phyloP scores from a whole-genome alignment of 164 flowering plant genomes.

The Berberis thunbergii region DNA sequence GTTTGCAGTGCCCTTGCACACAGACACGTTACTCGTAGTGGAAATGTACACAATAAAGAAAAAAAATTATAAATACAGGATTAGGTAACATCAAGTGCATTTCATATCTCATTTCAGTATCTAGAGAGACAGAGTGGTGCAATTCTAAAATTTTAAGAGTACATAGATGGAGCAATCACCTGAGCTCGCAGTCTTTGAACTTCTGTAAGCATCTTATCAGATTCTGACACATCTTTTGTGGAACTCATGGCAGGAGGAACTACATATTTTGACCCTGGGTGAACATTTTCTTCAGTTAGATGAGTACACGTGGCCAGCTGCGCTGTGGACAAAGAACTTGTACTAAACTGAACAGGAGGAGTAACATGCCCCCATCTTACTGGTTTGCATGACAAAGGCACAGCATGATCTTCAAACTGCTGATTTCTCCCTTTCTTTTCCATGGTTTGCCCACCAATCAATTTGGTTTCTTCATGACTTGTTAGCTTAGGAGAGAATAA shows the following conservation, averaged over 20 bases:
- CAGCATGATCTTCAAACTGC: conserved; percentile 12
- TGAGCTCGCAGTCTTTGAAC: conserved; percentile 34
- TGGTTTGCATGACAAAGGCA: conserved; percentile 22
- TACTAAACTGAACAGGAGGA: conserved; percentile 30
- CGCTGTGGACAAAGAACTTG: conserved; percentile 8
- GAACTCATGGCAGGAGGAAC: not conserved
- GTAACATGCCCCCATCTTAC: conserved; percentile 49
- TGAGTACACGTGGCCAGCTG: conserved; percentile 12
- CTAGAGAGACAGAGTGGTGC: not conserved
- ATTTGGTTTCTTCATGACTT: conserved; percentile 15
- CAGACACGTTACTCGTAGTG: too few relatives aligned
- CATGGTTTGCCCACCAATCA: conserved; percentile 10
- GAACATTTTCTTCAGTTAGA: conserved; percentile 4
- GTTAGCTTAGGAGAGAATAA: conserved; percentile 16
- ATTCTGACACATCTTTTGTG: conserved; percentile 13
- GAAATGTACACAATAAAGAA: too few relatives aligned
- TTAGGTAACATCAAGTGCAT: too few relatives aligned
- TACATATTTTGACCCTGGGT: conserved; percentile 8
- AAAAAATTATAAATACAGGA: too few relatives aligned
- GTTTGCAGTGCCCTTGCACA: too few relatives aligned
- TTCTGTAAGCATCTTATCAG: conserved; percentile 35
- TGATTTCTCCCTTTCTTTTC: conserved; percentile 16
- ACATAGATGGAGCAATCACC: conserved; percentile 23
- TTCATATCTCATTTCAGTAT: too few relatives aligned
- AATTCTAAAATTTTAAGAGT: too few relatives aligned